Evolutionary conservation across 2,329 filamentous ascomycete species (phyloP), one percentile per base, ranked within the genome.

Genomic region (Monosporascus sp.): DNA sequence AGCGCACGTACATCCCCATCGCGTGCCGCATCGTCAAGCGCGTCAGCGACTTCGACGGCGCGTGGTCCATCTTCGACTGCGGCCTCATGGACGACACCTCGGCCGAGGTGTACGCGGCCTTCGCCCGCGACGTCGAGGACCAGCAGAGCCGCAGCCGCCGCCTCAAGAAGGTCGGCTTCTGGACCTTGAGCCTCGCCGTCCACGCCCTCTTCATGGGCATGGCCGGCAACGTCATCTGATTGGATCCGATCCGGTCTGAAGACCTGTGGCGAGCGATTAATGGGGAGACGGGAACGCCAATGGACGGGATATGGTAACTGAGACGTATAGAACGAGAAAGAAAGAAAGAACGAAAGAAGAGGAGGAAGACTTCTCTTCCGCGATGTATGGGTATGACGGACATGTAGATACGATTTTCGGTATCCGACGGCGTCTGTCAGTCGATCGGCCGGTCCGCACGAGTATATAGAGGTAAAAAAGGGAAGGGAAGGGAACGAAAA

Each of bases 171-270:
- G 94, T 96, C 27, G 94, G 94, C 35, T 86, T 97, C 64, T 99
- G 94, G 94, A 96, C 91, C 3, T 78, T 97, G 52, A 92, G 93
- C 63, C 76, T 99, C 53, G 90, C 93, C 7, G 89, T 93, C 7
- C 94, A 99, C 68, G 94, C 93, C 3, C 80, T 99, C 37, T 94
- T 97, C 67, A 88, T 97, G 74, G 94, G 94, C 9, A 88, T 97
- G 78, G 93, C 92, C 5, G 93, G 93, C 17, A 94, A 91, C 60
- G 75, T 86, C 55, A 78, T 85, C 49, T 84, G 54, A 59, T 7
- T 8, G 16, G 31, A 35, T 35, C 31, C 31, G 31, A 35, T 14
- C 31, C 31, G 19, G 16, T 24, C 50, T 40, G 9, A 19, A 8
- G 24, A 6, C 19, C 9, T 14, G 24, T 43, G 40, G 40, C 8